phyloP scores from a whole-genome alignment of 805 yeast species.

The Candida manassasensis region DNA sequence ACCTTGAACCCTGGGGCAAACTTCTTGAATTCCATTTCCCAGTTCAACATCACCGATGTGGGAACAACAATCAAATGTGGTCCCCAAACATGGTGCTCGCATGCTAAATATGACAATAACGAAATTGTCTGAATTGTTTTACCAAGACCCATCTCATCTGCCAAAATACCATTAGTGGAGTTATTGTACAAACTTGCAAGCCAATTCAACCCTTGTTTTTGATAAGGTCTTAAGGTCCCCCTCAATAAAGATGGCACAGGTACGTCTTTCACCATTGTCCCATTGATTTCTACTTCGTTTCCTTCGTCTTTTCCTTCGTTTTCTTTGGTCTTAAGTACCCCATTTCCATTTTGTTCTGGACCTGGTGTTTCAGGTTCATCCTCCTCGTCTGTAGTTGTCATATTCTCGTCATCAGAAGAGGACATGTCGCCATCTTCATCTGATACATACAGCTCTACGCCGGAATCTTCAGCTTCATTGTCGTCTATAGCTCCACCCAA shows the following conservation, averaged over 20 bases:
- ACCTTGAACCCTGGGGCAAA: constrained; percentile 98
- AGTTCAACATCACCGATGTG: constrained; percentile 92
- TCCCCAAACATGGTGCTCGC: constrained; percentile 94
- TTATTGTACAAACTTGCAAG: constrained; percentile 88
- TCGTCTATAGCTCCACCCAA: constrained; percentile 2
- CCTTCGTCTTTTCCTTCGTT: constrained; percentile 11
- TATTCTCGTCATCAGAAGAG: constrained; percentile 8
- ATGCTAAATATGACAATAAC: constrained; percentile 79
- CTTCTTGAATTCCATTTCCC: constrained; percentile 99
- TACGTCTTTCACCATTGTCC: constrained; percentile 52
- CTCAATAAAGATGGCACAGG: constrained; percentile 72
- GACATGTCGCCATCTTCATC: constrained; percentile 20
- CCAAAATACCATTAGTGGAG: constrained; percentile 91
- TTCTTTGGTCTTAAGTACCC: constrained; percentile 4
- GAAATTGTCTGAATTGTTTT: constrained; percentile 96
- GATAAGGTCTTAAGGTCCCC: constrained; percentile 85
- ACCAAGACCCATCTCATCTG: constrained; percentile 99
- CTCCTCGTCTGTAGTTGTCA: constrained; percentile 18
- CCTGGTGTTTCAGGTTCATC: constrained; percentile 33
- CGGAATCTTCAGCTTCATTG: constrained; percentile 6
- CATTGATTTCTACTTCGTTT: constrained; percentile 31
- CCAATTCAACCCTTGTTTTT: constrained; percentile 96
- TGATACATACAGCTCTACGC: constrained; percentile 5
- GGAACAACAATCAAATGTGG: constrained; percentile 97
- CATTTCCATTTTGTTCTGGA: constrained; percentile 7